These are phyloP conservation scores for Zygosaccharomyces lentus DNA, from an alignment of 805 yeast genomes.

Conservation along the genomic window DNA sequence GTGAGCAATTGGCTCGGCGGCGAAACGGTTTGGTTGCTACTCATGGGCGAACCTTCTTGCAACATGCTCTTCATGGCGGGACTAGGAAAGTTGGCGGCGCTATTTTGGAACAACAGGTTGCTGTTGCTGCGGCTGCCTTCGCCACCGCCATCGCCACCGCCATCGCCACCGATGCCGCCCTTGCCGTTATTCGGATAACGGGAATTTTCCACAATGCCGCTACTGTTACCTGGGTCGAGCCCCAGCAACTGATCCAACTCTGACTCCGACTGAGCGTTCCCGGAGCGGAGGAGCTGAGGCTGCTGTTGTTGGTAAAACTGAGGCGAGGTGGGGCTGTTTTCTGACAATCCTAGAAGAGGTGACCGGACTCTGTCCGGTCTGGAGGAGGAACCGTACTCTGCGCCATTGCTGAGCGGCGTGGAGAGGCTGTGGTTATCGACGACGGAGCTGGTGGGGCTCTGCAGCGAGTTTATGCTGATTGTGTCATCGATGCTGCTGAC, in stretches of 20 bases:
- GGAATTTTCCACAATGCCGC: neutral
- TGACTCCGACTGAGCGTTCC: constrained; percentile 10
- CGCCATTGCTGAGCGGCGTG: constrained; percentile 3
- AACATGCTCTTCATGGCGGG: constrained; percentile 7
- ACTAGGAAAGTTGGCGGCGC: constrained; percentile 4
- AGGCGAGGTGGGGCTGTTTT: constrained; percentile 4
- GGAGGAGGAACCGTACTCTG: constrained; percentile 2
- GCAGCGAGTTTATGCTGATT: constrained; percentile 13
- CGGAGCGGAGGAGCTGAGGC: constrained; percentile 1
- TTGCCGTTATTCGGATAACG: neutral
- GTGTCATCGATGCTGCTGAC: constrained; percentile 18
- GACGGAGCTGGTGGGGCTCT: constrained; percentile 16
- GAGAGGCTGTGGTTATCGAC: constrained; percentile 4
- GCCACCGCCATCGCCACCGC: neutral
- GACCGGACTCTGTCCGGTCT: constrained; percentile 11
- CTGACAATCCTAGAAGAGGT: constrained; percentile 8
- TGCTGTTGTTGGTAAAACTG: constrained; percentile 3
- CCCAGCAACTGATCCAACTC: constrained; percentile 13
- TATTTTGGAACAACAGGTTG: constrained; percentile 10
- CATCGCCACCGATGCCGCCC: neutral
- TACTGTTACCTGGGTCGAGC: neutral
- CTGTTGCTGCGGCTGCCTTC: constrained; percentile 3
- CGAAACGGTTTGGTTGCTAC: constrained; percentile 19
- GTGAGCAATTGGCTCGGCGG: constrained; percentile 24
- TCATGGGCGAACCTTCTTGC: constrained; percentile 15